These are phyloP conservation scores for Groenewaldozyma tartarivorans DNA, from an alignment of 805 yeast species.

Conservation along the genomic window DNA sequence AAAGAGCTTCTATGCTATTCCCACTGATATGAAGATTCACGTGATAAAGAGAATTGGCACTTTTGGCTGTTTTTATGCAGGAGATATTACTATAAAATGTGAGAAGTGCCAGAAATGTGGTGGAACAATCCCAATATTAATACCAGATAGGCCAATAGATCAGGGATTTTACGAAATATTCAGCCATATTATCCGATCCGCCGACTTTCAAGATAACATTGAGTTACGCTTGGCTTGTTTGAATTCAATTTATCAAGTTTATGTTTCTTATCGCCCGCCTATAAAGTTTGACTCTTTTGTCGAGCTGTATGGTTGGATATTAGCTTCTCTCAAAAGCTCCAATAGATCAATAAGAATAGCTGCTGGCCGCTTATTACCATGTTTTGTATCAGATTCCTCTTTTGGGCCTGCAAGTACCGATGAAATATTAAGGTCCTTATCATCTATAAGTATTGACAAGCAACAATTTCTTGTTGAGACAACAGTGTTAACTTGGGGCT, in stretches of 20 bases:
- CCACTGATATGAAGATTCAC: not conserved
- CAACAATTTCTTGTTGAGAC: conserved; percentile 20
- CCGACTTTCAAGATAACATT: conserved; percentile 7
- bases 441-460: conserved; percentile 7
- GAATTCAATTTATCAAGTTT: conserved; percentile 8
- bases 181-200: conserved; percentile 6
- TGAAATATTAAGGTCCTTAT: conserved; percentile 8
- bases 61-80: conserved; percentile 5
- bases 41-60: conserved; percentile 3
- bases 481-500: conserved; percentile 44
- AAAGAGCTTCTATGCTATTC: too few species aligned
- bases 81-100: not conserved
- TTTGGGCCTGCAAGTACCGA: conserved; percentile 1
- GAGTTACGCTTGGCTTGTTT: conserved; percentile 11
- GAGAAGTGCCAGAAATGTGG: conserved; percentile 1
- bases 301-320: conserved; percentile 12
- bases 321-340: conserved; percentile 14
- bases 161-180: conserved; percentile 8
- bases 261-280: conserved; percentile 8
- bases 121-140: not conserved
- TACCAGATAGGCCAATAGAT: not conserved
- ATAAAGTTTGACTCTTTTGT: not conserved
- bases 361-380: conserved; percentile 12
- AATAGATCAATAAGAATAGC: conserved; percentile 14
- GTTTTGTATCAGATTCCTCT: conserved; percentile 3